Percentiles rank a stretch among this genome's conserved stretches.
These are phyloP conservation scores for Dalbergia oliveri DNA, from an alignment of 306 rosid genomes.

Conservation along the genomic window DNA sequence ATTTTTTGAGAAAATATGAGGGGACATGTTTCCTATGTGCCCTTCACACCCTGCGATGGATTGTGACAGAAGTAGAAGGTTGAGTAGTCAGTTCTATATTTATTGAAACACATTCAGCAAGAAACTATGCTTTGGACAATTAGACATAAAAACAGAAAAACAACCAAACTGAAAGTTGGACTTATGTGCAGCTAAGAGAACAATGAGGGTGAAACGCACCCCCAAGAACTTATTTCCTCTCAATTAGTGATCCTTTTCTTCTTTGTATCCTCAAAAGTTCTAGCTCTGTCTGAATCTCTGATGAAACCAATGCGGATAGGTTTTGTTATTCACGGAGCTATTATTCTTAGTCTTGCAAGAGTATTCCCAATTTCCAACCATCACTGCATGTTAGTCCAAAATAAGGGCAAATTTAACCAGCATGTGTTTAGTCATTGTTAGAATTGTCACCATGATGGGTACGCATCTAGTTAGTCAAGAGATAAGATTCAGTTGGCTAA, in stretches of 20 bases:
- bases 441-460: too few relatives aligned
- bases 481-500: neutral
- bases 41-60: too few relatives aligned
- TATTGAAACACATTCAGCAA: too few relatives aligned
- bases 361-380: neutral
- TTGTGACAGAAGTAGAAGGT: neutral
- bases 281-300: neutral
- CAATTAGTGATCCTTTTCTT: neutral
- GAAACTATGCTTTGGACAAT: too few relatives aligned
- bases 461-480: too few relatives aligned
- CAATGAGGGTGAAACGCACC: neutral
- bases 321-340: neutral
- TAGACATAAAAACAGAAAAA: neutral
- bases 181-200: constrained; percentile 45
- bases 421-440: too few relatives aligned
- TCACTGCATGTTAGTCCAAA: too few relatives aligned
- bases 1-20: too few relatives aligned
- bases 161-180: neutral
- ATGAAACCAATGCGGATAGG: neutral
- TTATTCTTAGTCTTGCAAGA: neutral
- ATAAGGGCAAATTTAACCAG: too few relatives aligned
- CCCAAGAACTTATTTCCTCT: neutral
- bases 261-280: neutral
- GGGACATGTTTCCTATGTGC: too few relatives aligned
- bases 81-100: neutral